Conservation (phyloP, 257 asterid species). For the Capsicum rhomboideum region DNA sequence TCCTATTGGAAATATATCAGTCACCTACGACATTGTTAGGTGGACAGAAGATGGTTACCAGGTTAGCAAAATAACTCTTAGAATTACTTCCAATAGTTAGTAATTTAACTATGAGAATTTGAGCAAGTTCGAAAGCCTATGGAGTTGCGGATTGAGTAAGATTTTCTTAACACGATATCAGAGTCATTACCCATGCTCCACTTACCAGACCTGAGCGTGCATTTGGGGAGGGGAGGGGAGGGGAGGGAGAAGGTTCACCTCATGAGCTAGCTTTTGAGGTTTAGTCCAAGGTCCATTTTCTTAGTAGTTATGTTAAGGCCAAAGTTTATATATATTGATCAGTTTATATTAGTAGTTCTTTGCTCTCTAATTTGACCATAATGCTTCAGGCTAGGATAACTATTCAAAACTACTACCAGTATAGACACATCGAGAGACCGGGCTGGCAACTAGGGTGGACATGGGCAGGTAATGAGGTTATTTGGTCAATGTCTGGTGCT, state of each 20-base stretch:
- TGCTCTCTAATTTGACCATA: not conserved
- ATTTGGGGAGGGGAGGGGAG: not conserved
- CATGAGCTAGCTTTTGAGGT: not conserved
- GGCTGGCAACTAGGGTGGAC: slow-evolving; percentile 77
- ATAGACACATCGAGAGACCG: slow-evolving; percentile 49
- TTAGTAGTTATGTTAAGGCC: not conserved
- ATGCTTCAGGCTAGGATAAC: slow-evolving; percentile 45
- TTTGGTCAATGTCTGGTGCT: slow-evolving; percentile 59
- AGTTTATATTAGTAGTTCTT: not conserved
- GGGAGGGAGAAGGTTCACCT: not conserved
- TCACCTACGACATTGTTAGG: slow-evolving; percentile 39
- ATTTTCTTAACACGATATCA: not conserved
- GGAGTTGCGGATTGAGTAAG: too few relatives aligned
- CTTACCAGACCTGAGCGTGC: not conserved
- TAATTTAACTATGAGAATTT: not conserved
- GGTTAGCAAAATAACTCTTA: slow-evolving; percentile 21
- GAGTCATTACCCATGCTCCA: not conserved
- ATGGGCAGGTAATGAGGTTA: slow-evolving; percentile 44
- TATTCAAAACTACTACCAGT: slow-evolving; percentile 57
- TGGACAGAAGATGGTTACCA: slow-evolving; percentile 50
- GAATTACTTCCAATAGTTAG: not conserved
- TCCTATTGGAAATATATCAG: slow-evolving; percentile 50
- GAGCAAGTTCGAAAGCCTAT: not conserved
- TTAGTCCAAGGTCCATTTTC: not conserved
- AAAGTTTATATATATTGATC: not conserved